These are phyloP conservation scores for Spencermartinsiella europaea DNA, from an alignment of 805 yeast genomes.

Conservation along the genomic window DNA sequence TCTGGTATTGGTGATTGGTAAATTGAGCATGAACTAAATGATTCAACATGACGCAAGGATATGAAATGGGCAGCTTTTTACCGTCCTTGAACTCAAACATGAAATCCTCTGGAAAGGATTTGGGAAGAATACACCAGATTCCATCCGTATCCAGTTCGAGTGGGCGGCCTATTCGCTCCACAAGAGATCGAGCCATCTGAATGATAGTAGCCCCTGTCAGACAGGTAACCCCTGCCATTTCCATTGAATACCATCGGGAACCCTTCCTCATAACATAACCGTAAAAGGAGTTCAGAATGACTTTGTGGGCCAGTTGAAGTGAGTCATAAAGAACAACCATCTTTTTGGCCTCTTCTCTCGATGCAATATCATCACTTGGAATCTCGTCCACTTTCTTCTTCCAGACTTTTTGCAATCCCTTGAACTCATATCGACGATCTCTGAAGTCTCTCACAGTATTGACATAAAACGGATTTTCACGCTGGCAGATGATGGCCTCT, in stretches of 20 bases:
- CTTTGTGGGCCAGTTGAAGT: slow-evolving; percentile 93
- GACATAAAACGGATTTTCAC: slow-evolving; percentile 96
- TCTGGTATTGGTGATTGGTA: slow-evolving; percentile 94
- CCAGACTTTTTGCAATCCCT: slow-evolving; percentile 91
- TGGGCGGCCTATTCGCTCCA: slow-evolving; percentile 91
- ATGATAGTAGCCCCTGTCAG: slow-evolving; percentile 96
- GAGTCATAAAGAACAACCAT: slow-evolving; percentile 94
- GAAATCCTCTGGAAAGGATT: slow-evolving; percentile 87
- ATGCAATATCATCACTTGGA: slow-evolving; percentile 48
- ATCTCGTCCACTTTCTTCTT: slow-evolving; percentile 68
- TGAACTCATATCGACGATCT: slow-evolving; percentile 93
- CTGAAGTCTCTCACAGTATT: slow-evolving; percentile 91
- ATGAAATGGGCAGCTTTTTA: slow-evolving; percentile 68
- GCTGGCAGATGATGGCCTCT: slow-evolving; percentile 92
- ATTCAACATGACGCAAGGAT: slow-evolving; percentile 95
- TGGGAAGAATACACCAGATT: slow-evolving; percentile 97
- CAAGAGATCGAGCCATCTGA: slow-evolving; percentile 91
- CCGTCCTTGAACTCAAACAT: slow-evolving; percentile 70
- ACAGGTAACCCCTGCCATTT: slow-evolving; percentile 99
- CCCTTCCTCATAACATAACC: slow-evolving; percentile 99
- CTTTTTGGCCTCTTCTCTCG: slow-evolving; percentile 83
- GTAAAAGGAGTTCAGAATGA: slow-evolving; percentile 90
- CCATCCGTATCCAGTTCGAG: slow-evolving; percentile 98
- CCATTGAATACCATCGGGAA: slow-evolving; percentile 99
- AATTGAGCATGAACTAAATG: slow-evolving; percentile 85